Base-by-base conservation (phyloP, 495 filamentous ascomycete species). In the Thermochaetoides thermophila region DNA sequence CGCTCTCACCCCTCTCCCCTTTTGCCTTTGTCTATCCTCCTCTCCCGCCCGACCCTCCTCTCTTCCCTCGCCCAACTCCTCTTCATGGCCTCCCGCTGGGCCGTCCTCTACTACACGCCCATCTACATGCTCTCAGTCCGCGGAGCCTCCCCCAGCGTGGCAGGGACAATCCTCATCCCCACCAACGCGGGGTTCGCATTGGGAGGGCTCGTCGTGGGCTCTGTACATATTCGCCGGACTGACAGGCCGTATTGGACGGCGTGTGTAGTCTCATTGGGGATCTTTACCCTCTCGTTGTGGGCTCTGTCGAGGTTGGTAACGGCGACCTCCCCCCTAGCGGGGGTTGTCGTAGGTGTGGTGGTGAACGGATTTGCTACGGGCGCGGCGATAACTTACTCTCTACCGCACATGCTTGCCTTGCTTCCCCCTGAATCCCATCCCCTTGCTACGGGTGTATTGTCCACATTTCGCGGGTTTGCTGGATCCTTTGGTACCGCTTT, bases 41-140 rank as follows among this genome's bases (percentile, higher is more conserved):
- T 57, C 22, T 73, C 71, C 29, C 68, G 75, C 11, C 73, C 70
- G 18, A 72, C 76, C 2, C 52, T 84, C 2, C 47, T 83, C 8
- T 76, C 74, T 7, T 84, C 78, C 43, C 31, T 84, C 11, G 63
- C 73, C 1, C 78, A 79, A 24, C 60, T 80, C 0, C 68, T 71
- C 17, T 68, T 80, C 44, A 84, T 84, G 79, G 71, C 78, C 52
- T 64, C 76, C 4, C 74, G 81, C 25, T 85, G 78, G 79, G 58
- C 62, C 4, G 65, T 85, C n/a, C 58, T 87, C 5, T 84, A 83
- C 53, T 85, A 78, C 57, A 64, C 73, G 0, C 81, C 81, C 0
- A 69, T 78, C 18, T 84, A 81, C 43, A 72, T 77, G 5, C 69
- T 85, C 34, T 74, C 78, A 3, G 73, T 85, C 0, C 68, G 70